Conservation (phyloP, 106 monocot species). For the Dactylorhiza incarnata region DNA sequence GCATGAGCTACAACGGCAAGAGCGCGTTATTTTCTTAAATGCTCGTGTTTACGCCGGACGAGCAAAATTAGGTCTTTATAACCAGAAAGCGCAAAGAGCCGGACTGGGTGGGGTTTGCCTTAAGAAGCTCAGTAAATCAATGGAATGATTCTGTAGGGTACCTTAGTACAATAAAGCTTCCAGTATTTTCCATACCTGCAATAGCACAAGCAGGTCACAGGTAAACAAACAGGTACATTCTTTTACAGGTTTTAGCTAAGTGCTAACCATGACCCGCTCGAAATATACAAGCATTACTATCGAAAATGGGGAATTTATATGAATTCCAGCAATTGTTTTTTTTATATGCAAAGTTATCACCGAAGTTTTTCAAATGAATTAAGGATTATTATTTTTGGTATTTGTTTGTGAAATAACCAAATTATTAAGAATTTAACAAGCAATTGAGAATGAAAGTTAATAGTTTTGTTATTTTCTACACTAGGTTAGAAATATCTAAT, state of each 20-base stretch:
- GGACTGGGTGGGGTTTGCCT: background rate
- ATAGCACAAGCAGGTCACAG: background rate
- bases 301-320: no score
- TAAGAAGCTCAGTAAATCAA: constrained; percentile 53
- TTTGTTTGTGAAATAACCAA: no score
- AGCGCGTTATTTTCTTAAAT: background rate
- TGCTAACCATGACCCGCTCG: no score
- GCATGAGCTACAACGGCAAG: no score
- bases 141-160: constrained; percentile 72
- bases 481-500: no score
- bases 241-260: no score
- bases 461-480: background rate
- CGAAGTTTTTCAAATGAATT: no score
- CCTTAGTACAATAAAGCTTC: constrained; percentile 75
- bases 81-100: background rate
- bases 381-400: no score
- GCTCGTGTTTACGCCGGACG: background rate
- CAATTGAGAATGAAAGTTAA: background rate
- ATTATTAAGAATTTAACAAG: background rate
- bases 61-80: background rate
- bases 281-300: no score
- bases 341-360: no score
- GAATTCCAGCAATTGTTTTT: no score
- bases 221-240: background rate
- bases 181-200: constrained; percentile 91